Base-by-base conservation (phyloP, 1,284 basidiomycete genomes). In the Grifola frondosa region DNA sequence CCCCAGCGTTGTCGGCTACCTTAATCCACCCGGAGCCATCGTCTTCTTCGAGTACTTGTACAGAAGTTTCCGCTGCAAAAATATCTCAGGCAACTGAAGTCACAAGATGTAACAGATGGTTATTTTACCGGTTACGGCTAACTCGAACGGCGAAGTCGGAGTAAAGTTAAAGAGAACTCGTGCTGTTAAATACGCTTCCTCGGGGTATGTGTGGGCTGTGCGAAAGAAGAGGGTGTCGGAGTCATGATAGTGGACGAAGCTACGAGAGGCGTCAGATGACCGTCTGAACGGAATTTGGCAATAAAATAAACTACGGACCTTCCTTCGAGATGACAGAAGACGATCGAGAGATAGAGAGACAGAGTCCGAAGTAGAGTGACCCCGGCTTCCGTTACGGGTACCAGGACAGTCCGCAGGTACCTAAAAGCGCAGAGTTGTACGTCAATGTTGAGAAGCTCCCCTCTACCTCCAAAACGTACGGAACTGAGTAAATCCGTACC, bases 11-110 rank as follows among this genome's bases (percentile, higher is more conserved):
- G 55, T 84, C 75, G 16, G 68, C 62, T 6, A 90, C 83, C 62
- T 91, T 91, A n/a, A 86, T 76, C 89, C 89, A 91, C 4, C 89
- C 89, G 11, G 86, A 87, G 5, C 84, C 88, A 56, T 91, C 89
- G 54, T 91, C 88, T 43, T 79, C 73, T 56, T 89, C 86, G 2
- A 88, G 52, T 19, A 92, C 69, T 47, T 70, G 68, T 12, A 91
- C 83, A 1, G 53, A 61, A 26, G 64, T 58, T 24, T 80, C 83
- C 63, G 86, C 89, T 85, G 60, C 21, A 30, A 30, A 28, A 28
- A 44, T 19, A 30, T 15, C 21, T 23, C 23, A 32, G n/a, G n/a
- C n/a, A n/a, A n/a, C n/a, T n/a, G n/a, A n/a, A n/a, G n/a, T n/a
- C n/a, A n/a, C n/a, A n/a, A n/a, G n/a, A n/a, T n/a, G n/a, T n/a